Base-by-base conservation (phyloP, 192 early-diverging fungal genomes). In the Umbelopsis ramanniana region DNA sequence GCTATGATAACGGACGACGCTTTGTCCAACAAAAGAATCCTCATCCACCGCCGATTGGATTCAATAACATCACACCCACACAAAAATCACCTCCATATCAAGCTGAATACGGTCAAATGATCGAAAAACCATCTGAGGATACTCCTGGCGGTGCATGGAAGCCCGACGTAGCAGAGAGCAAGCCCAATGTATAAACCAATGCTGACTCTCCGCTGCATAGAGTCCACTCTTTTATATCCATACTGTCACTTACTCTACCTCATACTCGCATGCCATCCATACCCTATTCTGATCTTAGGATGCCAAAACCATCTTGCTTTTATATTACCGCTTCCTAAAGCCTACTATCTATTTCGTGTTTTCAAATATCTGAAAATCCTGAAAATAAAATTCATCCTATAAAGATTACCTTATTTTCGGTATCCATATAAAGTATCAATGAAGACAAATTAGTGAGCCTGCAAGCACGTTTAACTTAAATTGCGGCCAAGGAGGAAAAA, bases 81-180 rank as follows among this genome's bases (percentile, higher is more conserved):
- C 26, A 35, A 6, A 63, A 35, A 19, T 15, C 57, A 37, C 57
- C 57, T 17, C 12, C 57, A 3, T 63, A 63, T 19, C 11, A 11
- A 4, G 57, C 57, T 37, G 57, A 63, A n/a, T 63, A 37, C 12
- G 57, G 57, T 37, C 33, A 29, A 19, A 7, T 4, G 14, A 19
- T 63, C 2, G 24, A 29, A 3, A 63, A 63, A 17, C 57, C 57
- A 7, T 29, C 57, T 37, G 57, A 63, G 26, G 57, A 63, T 63
- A 63, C 57, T 3, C 7, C 26, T 38, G 33, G 12, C 57, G 57
- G 57, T 29, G 35, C 35, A 33, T 63, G 57, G 57, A 63, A 63
- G 19, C 57, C 57, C 26, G 57, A 63, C n/a, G 57, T 63, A 29
- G 29, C 26, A 63, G 57, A 63, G 33, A 63, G 33, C 33, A 63